These are phyloP conservation scores for Yamadazyma trypodendri DNA, from an alignment of 1,139 yeast species.

Conservation along the genomic window DNA sequence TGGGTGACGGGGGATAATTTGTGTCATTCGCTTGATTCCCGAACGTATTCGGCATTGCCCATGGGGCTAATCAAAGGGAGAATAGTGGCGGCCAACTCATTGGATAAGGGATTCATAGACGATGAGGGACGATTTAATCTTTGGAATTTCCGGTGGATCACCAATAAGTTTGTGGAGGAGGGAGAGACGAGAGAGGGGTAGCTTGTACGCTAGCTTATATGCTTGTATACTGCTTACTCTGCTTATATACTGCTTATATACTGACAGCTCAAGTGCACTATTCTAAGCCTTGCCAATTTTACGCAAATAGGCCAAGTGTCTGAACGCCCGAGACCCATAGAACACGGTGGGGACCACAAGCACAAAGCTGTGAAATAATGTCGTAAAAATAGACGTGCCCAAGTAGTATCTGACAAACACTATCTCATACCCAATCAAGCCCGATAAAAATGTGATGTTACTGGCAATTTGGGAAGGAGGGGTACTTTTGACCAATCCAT, in stretches of 20 bases:
- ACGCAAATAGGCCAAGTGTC: conserved; percentile 34
- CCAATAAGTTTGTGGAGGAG: conserved; percentile 32
- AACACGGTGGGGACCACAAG: conserved; percentile 58
- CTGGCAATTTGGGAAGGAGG: conserved; percentile 26
- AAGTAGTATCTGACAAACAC: conserved; percentile 67
- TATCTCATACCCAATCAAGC: conserved; percentile 60
- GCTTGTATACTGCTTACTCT: no score
- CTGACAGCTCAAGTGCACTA: neutral
- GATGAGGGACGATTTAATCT: conserved; percentile 34
- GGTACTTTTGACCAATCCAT: conserved; percentile 28
- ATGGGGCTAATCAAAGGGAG: conserved; percentile 86
- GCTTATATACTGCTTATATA: no score
- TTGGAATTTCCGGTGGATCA: conserved; percentile 56
- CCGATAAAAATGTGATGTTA: conserved; percentile 49
- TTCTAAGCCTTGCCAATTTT: conserved; percentile 26
- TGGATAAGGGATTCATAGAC: conserved; percentile 32
- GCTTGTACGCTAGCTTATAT: no score
- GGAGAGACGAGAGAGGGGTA: no score
- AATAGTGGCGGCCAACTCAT: conserved; percentile 64
- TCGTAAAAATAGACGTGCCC: conserved; percentile 69
- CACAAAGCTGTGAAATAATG: conserved; percentile 52
- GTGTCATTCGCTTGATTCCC: conserved; percentile 83
- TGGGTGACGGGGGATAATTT: conserved; percentile 97
- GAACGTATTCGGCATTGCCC: conserved; percentile 86
- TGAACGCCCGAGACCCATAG: conserved; percentile 65